Evolutionary conservation across 495 filamentous ascomycete genomes (phyloP).

Genomic region (Xylaria flabelliformis): DNA sequence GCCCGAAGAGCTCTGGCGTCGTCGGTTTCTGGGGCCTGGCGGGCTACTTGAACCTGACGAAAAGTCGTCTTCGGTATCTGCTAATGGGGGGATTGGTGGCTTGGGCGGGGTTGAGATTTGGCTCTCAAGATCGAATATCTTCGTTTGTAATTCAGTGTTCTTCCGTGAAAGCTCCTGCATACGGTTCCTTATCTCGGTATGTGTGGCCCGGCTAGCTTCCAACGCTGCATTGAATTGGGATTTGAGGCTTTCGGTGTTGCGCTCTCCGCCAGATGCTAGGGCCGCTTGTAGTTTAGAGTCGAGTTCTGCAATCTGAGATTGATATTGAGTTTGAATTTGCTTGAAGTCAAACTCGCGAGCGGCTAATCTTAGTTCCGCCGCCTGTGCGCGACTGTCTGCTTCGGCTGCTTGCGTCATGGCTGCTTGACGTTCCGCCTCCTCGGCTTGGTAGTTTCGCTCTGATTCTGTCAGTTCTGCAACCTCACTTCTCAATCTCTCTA

Average conservation of each 20-base stretch:
- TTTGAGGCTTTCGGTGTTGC: constrained; percentile 39
- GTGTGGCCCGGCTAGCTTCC: constrained; percentile 47
- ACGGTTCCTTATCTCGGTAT: constrained; percentile 51
- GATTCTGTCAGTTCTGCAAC: constrained; percentile 62
- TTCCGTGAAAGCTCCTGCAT: constrained; percentile 50
- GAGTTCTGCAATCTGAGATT: constrained; percentile 52
- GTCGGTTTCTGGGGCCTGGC: constrained; percentile 31
- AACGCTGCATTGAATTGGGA: constrained; percentile 46
- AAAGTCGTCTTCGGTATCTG: constrained; percentile 31
- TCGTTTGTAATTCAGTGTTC: constrained; percentile 46
- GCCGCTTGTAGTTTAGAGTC: constrained; percentile 51
- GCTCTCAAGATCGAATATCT: constrained; percentile 45
- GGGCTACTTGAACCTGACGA: constrained; percentile 36
- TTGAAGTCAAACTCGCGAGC: constrained; percentile 60
- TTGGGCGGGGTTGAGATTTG: constrained; percentile 33
- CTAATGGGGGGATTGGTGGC: constrained; percentile 13
- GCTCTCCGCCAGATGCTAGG: constrained; percentile 32
- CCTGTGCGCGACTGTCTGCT: constrained; percentile 57
- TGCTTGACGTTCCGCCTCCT: constrained; percentile 59
- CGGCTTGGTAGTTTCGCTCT: constrained; percentile 64
- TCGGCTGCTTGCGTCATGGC: constrained; percentile 59
- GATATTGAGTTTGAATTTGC: constrained; percentile 49
- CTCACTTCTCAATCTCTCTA: constrained; percentile 63
- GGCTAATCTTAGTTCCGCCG: constrained; percentile 56
- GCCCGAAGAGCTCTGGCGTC: constrained; percentile 45